Base-by-base conservation (phyloP, 306 rosid species). In the Corylus heterophylla region DNA sequence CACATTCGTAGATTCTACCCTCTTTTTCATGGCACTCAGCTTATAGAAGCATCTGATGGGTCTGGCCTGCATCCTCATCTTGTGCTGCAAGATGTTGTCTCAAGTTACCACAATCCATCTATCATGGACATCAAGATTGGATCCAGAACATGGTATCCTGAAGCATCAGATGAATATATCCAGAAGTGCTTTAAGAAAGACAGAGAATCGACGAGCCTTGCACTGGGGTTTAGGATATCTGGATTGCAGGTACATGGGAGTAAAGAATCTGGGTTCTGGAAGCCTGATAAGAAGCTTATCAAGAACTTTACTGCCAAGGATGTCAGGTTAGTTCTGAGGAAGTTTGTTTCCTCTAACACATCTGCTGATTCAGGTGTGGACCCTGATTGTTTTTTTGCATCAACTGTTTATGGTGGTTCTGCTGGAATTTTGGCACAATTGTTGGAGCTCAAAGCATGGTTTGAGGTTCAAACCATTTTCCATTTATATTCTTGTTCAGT, bases 111-210 rank as follows among this genome's bases (percentile, higher is more conserved):
- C 12, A 82, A 84, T 49, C 97, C 97, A 7, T 81, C 90, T 10
- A 42, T 94, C 5, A 49, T 88, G 14, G 98, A 94, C 72, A n/a
- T 89, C 50, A 94, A 94, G 64, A 92, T 94, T 45, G 97, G 98
- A 44, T 80, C 93, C 27, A 86, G 98, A 31, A 94, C 98, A 45
- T 92, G 98, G 97, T 22, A 86, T 56, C 93, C 88, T 0, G 70
- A 83, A 62, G 92, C 91, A 44, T 70, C 93, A 44, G 89, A 88
- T 50, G 90, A 86, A 5, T 94, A 94, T 59, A 82, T 92, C 63
- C 9, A n/a, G 0, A 92, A 76, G 77, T 86, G 91, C 61, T 25
- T 86, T 2, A 5, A 56, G 14, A 94, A 92, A 74, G 98, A 94
- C 71, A 78, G 87, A 71, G 82, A 72, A 35, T 35, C 86, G 12